Conservation (phyloP, 148 eudicot genomes). For the Rhododendron williamsianum region DNA sequence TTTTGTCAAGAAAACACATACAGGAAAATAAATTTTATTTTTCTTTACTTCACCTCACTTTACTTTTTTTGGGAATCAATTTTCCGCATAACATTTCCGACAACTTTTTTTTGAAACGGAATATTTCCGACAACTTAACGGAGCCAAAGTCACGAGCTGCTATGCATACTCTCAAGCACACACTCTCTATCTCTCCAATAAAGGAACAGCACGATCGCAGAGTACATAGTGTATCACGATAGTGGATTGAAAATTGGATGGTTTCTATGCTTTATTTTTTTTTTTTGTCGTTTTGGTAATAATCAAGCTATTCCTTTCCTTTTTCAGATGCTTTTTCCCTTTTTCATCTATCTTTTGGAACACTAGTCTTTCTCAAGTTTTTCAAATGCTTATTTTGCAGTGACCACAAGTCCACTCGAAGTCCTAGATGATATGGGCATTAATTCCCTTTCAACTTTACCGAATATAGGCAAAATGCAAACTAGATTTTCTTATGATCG, state of each 20-base stretch:
- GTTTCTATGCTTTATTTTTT: not conserved
- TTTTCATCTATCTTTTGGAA: conserved; percentile 2
- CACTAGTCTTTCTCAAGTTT: conserved; percentile 1
- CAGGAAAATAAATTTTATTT: no score
- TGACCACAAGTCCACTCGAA: conserved; percentile 24
- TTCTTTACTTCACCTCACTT: no score
- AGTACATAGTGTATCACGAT: not conserved
- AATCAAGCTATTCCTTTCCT: conserved; percentile 20
- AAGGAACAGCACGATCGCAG: not conserved
- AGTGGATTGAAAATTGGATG: conserved; percentile 8
- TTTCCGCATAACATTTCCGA: no score
- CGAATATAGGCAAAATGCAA: not conserved
- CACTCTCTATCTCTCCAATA: not conserved
- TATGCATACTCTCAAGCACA: not conserved
- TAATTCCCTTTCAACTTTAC: not conserved
- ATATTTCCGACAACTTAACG: no score
- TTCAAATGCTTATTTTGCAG: conserved; percentile 5
- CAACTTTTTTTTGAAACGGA: no score
- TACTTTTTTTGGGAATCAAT: no score
- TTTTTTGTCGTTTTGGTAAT: conserved; percentile 6
- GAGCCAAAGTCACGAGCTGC: not conserved
- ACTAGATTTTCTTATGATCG: not conserved
- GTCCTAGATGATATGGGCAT: not conserved
- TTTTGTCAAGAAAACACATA: no score
- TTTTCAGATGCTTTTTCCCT: conserved; percentile 3